phyloP scores from a whole-genome alignment of 2,329 filamentous ascomycete species.

The Achaetomium macrosporum region DNA sequence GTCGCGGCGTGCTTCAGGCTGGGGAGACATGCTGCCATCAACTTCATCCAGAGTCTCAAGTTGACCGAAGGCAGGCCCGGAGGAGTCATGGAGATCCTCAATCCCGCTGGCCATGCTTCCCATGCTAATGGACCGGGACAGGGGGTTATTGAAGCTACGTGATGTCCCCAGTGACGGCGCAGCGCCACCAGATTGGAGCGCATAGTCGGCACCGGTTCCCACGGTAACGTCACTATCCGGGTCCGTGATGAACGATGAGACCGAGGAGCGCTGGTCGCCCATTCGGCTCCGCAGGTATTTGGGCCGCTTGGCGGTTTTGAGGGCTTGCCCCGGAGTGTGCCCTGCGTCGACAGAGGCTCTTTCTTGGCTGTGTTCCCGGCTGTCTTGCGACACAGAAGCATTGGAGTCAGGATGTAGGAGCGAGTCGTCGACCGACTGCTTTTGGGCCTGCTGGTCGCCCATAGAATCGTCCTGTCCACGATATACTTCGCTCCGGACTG shows the following conservation, averaged over 20 bases:
- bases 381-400: slow-evolving; percentile 20
- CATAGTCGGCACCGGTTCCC: slow-evolving; percentile 65
- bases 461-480: slow-evolving; percentile 7
- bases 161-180: slow-evolving; percentile 50
- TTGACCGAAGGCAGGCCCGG: slow-evolving; percentile 42
- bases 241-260: slow-evolving; percentile 53
- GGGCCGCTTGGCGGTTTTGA: slow-evolving; percentile 44
- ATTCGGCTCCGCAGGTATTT: slow-evolving; percentile 54
- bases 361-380: slow-evolving; percentile 26
- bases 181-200: slow-evolving; percentile 75
- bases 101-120: slow-evolving; percentile 80
- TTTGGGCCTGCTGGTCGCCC: slow-evolving; percentile 2
- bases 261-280: slow-evolving; percentile 54
- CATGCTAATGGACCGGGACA: slow-evolving; percentile 76
- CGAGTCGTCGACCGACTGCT: slow-evolving; percentile 24
- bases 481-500: not conserved
- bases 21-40: slow-evolving; percentile 35
- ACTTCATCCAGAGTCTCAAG: slow-evolving; percentile 47
- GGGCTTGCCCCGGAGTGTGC: slow-evolving; percentile 41
- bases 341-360: slow-evolving; percentile 35
- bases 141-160: slow-evolving; percentile 46
- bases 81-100: slow-evolving; percentile 50
- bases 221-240: slow-evolving; percentile 67
- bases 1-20: slow-evolving; percentile 27
- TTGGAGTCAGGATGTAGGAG: slow-evolving; percentile 29